A percentile compares a stretch with the other conserved stretches of the same genome.
phyloP scores from a whole-genome alignment of 1,139 yeast genomes.

The Ogataea hybrid region DNA sequence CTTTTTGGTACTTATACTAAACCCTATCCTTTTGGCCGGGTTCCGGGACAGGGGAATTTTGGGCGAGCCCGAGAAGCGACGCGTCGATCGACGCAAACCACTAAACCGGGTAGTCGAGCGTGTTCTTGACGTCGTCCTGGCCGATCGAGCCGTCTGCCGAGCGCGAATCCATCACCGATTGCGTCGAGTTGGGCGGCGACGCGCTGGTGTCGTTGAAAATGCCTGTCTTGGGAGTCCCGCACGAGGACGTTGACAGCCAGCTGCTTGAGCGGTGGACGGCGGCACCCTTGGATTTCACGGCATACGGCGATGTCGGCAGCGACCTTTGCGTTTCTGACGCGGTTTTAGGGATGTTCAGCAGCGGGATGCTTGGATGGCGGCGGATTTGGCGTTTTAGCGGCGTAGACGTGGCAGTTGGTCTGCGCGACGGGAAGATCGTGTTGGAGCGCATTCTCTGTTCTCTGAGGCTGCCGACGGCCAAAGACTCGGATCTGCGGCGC shows the following conservation, averaged over 20 bases:
- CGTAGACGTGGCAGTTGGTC: slow-evolving; percentile 4
- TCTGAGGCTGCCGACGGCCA: slow-evolving; percentile 9
- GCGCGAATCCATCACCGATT: not conserved
- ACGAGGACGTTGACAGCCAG: not conserved
- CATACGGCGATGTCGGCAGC: slow-evolving; percentile 8
- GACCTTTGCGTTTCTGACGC: not conserved
- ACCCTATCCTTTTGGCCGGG: slow-evolving; percentile 8
- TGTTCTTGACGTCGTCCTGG: slow-evolving; percentile 8
- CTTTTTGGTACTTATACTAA: slow-evolving; percentile 1
- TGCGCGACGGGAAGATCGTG: slow-evolving; percentile 8
- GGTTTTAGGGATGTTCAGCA: slow-evolving; percentile 6
- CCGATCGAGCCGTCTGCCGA: not conserved
- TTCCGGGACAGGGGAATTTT: slow-evolving; percentile 11
- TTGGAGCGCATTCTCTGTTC: slow-evolving; percentile 11
- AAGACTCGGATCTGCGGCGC: slow-evolving; percentile 21
- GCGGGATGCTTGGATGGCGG: slow-evolving; percentile 13
- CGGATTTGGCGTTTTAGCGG: slow-evolving; percentile 6
- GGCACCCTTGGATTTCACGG: not conserved
- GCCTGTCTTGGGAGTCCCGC: not conserved
- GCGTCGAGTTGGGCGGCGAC: slow-evolving; percentile 2
- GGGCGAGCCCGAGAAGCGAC: slow-evolving; percentile 1
- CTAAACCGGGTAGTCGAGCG: slow-evolving; percentile 1
- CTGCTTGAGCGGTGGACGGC: not conserved
- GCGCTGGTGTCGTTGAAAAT: not conserved
- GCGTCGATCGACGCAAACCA: slow-evolving; percentile 7